Conservation (phyloP, 106 monocot genomes). For the Gastrodia elata region DNA sequence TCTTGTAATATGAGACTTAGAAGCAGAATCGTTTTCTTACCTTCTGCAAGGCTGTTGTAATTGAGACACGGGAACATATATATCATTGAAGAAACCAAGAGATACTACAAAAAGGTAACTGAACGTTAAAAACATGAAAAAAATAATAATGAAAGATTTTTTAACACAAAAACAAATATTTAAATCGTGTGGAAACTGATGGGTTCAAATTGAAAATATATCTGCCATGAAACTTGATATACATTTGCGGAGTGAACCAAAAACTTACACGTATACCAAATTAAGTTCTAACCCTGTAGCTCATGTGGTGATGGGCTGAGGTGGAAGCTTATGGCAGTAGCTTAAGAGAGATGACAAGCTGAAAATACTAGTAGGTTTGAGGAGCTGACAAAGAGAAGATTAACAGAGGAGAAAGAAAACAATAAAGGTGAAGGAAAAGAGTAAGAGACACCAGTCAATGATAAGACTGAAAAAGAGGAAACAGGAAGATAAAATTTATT, state of each 20-base stretch:
- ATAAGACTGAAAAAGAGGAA: too few relatives aligned
- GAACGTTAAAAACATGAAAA: not conserved
- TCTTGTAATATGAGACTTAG: too few relatives aligned
- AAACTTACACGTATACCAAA: not conserved
- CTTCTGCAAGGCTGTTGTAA: constrained; percentile 35
- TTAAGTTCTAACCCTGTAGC: not conserved
- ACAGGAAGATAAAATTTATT: too few relatives aligned
- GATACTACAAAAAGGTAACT: constrained; percentile 52
- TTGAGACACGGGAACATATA: constrained; percentile 52
- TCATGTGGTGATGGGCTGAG: too few relatives aligned
- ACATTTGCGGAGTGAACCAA: not conserved
- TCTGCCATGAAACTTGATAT: not conserved
- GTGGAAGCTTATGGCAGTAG: too few relatives aligned
- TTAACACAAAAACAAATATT: not conserved
- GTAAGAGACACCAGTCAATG: too few relatives aligned
- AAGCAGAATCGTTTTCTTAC: constrained; percentile 39
- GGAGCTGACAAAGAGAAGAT: too few relatives aligned
- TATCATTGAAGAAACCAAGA: constrained; percentile 90
- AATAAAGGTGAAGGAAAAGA: too few relatives aligned
- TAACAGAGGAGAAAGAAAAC: too few relatives aligned
- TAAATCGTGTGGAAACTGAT: not conserved
- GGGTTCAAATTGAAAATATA: not conserved
- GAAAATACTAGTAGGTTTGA: too few relatives aligned
- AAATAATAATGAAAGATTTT: not conserved
- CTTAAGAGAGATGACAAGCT: too few relatives aligned